A percentile compares a stretch with the other conserved stretches of the same genome.
Conservation (phyloP, 2,329 filamentous ascomycete species). For the Claviceps monticola region DNA sequence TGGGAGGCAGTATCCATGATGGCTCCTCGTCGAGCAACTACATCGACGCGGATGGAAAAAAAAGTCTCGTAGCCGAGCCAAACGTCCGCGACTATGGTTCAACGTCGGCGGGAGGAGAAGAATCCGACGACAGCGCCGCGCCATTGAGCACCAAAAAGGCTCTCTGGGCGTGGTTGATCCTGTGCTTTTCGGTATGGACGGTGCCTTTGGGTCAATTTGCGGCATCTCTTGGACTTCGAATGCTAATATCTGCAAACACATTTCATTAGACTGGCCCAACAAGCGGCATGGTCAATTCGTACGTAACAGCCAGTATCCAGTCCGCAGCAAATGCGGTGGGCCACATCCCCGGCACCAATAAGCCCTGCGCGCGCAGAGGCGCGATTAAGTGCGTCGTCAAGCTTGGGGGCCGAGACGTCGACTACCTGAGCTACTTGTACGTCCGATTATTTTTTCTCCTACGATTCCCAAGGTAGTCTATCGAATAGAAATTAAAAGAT, state of each 20-base stretch:
- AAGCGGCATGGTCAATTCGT: slow-evolving; percentile 9
- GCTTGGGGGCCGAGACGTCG: slow-evolving; percentile 9
- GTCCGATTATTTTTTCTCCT: neutral
- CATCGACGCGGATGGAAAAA: neutral
- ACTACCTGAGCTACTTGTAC: slow-evolving; percentile 11
- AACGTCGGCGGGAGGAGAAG: neutral
- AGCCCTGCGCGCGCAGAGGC: slow-evolving; percentile 9
- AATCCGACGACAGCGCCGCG: neutral
- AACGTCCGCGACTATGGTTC: neutral
- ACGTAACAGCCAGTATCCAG: slow-evolving; percentile 11
- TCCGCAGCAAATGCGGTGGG: slow-evolving; percentile 10
- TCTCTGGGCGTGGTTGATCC: slow-evolving; percentile 10
- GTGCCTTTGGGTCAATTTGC: too few species aligned
- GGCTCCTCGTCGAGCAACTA: neutral
- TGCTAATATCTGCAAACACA: too few species aligned
- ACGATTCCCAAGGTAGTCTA: too few species aligned
- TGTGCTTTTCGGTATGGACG: slow-evolving; percentile 9
- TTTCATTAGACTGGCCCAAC: slow-evolving; percentile 8
- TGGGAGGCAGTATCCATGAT: neutral
- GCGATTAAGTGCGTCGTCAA: slow-evolving; percentile 10
- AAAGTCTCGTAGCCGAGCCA: neutral
- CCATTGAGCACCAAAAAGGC: slow-evolving; percentile 7
- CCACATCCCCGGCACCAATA: slow-evolving; percentile 8
- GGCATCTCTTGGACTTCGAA: too few species aligned
- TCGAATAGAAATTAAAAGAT: neutral